These are phyloP conservation scores for Fagus sylvatica DNA, from an alignment of 306 rosid genomes.

Conservation along the genomic window DNA sequence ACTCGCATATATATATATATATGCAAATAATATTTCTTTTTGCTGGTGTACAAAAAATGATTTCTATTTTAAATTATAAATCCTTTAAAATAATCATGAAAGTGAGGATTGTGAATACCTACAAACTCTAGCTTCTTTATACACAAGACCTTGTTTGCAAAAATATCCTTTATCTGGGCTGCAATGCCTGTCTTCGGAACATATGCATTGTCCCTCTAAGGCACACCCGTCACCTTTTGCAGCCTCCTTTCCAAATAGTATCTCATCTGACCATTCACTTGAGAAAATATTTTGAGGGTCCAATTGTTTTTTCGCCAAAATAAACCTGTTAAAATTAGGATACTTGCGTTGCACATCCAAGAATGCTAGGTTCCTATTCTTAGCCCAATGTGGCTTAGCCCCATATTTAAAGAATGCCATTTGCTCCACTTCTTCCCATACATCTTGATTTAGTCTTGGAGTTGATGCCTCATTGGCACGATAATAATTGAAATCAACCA, in stretches of 20 bases:
- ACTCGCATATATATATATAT: too few relatives aligned
- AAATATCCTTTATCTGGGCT: constrained; percentile 58
- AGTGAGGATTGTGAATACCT: constrained; percentile 34
- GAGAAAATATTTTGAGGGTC: constrained; percentile 64
- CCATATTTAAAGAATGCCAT: constrained; percentile 66
- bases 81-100: background rate
- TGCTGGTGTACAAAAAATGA: too few relatives aligned
- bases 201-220: constrained; percentile 63
- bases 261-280: constrained; percentile 64
- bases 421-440: constrained; percentile 81
- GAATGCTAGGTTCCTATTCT: constrained; percentile 68
- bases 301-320: constrained; percentile 44
- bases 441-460: constrained; percentile 67
- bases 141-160: constrained; percentile 58
- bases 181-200: constrained; percentile 63
- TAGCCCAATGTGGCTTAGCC: constrained; percentile 85
- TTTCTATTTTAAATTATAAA: too few relatives aligned
- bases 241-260: constrained; percentile 46
- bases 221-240: constrained; percentile 63
- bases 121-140: constrained; percentile 69
- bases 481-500: constrained; percentile 69
- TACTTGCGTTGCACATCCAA: constrained; percentile 46
- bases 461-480: constrained; percentile 48
- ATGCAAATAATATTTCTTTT: too few relatives aligned
- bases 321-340: constrained; percentile 40